Conservation (phyloP, 495 filamentous ascomycete species). For the Cenococcum geophilum region DNA sequence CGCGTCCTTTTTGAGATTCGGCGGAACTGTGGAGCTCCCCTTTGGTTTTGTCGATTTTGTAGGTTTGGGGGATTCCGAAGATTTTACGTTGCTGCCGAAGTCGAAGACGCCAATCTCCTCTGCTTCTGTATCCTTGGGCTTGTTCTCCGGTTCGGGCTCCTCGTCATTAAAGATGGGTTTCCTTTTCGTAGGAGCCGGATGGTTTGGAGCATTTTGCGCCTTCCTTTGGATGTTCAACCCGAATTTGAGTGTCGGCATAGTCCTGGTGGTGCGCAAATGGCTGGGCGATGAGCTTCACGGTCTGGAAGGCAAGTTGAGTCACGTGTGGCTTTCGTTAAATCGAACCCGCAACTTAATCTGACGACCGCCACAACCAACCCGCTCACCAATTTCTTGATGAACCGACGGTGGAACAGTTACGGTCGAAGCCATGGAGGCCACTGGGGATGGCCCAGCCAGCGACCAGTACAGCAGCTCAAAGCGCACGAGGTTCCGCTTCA, state of each 20-base stretch:
- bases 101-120: constrained; percentile 37
- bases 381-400: neutral
- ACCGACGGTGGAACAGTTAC: neutral
- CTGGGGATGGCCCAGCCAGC: constrained; percentile 1
- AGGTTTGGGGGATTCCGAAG: constrained; percentile 28
- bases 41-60: constrained; percentile 21
- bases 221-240: constrained; percentile 56
- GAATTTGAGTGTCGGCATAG: constrained; percentile 16
- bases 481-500: constrained; percentile 2
- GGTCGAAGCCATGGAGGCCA: constrained; percentile 3
- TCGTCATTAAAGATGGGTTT: constrained; percentile 47
- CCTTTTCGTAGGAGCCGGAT: constrained; percentile 39
- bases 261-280: neutral
- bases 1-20: neutral
- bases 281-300: no score
- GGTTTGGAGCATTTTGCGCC: neutral
- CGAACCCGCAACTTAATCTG: no score
- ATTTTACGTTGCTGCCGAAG: constrained; percentile 27
- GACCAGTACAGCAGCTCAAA: constrained; percentile 1
- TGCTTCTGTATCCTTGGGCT: constrained; percentile 9
- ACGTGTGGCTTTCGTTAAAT: no score
- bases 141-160: constrained; percentile 42
- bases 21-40: constrained; percentile 24
- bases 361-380: neutral
- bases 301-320: no score